Evolutionary conservation across 78 protist species (phyloP).

Genomic region (Dictyostelium firmibasis): DNA sequence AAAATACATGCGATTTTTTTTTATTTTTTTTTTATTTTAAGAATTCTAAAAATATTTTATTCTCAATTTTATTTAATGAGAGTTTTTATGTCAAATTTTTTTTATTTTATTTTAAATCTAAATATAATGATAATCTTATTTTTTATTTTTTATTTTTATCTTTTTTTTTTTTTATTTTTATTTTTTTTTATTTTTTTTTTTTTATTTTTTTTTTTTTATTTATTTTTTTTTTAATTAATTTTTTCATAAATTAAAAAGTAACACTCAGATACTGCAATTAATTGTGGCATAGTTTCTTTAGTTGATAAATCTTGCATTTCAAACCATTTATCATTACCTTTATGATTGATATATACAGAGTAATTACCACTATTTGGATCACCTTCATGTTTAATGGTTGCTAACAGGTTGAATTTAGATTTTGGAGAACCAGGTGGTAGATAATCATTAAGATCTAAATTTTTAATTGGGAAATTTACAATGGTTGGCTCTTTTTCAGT

Average conservation of each 20-base stretch:
- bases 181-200: not conserved
- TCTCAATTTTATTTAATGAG: too few species aligned
- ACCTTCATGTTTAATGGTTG: conserved; percentile 84
- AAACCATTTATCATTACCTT: conserved; percentile 84
- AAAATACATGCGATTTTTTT: too few species aligned
- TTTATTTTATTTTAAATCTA: too few species aligned
- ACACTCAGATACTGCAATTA: conserved; percentile 91
- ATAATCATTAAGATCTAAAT: conserved; percentile 89
- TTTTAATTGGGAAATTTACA: conserved; percentile 94
- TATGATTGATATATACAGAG: conserved; percentile 43
- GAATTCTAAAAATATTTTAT: too few species aligned
- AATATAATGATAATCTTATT: too few species aligned
- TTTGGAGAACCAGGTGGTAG: not conserved
- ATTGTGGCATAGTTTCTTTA: conserved; percentile 84
- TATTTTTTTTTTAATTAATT: not conserved
- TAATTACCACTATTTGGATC: conserved; percentile 55
- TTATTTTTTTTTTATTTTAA: too few species aligned
- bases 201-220: not conserved
- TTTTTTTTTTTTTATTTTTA: not conserved
- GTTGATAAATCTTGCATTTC: conserved; percentile 86
- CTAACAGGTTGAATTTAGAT: conserved; percentile 59
- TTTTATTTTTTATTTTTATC: too few species aligned
- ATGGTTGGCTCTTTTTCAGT: conserved; percentile 96
- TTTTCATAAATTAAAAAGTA: conserved; percentile 89
- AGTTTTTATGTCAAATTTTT: too few species aligned